phyloP scores from a whole-genome alignment of 768 basidiomycete genomes.

The Chalciporus sphaerocephalus region DNA sequence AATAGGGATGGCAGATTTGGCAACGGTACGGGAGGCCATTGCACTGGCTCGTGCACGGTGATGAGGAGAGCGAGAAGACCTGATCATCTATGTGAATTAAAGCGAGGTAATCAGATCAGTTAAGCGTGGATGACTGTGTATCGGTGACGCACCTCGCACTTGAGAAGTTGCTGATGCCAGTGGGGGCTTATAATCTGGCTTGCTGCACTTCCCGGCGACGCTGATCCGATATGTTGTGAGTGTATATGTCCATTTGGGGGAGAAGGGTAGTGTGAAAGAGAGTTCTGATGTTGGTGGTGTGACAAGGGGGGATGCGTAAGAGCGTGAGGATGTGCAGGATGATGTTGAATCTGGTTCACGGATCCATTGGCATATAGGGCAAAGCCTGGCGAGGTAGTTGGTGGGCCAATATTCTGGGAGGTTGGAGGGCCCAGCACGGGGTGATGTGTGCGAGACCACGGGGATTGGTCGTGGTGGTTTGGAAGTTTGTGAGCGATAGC shows the following conservation, averaged over 20 bases:
- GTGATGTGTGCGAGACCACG: slow-evolving; percentile 65
- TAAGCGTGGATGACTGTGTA: slow-evolving; percentile 14
- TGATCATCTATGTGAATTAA: slow-evolving; percentile 57
- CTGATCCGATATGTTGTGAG: slow-evolving; percentile 54
- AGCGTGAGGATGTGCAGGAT: slow-evolving; percentile 53
- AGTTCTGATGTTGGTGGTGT: slow-evolving; percentile 78
- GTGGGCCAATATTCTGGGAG: slow-evolving; percentile 49
- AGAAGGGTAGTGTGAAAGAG: slow-evolving; percentile 71
- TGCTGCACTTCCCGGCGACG: slow-evolving; percentile 50
- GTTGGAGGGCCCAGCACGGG: slow-evolving; percentile 46
- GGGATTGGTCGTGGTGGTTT: slow-evolving; percentile 69
- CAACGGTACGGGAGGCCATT: slow-evolving; percentile 81
- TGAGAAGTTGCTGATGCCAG: slow-evolving; percentile 92
- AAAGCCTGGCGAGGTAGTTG: slow-evolving; percentile 70
- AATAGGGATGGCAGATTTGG: slow-evolving; percentile 87
- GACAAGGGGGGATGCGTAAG: slow-evolving; percentile 46
- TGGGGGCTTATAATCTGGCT: slow-evolving; percentile 72
- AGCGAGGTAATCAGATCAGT: slow-evolving; percentile 17
- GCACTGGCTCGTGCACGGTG: slow-evolving; percentile 95
- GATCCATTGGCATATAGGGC: slow-evolving; percentile 70
- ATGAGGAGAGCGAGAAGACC: slow-evolving; percentile 83
- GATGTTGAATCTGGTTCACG: slow-evolving; percentile 58
- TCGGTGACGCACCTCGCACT: slow-evolving; percentile 75
- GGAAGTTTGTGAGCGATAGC: slow-evolving; percentile 74
- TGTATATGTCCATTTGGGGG: slow-evolving; percentile 69